Conservation (phyloP, 106 monocot genomes). For the Apostasia ramifera region DNA sequence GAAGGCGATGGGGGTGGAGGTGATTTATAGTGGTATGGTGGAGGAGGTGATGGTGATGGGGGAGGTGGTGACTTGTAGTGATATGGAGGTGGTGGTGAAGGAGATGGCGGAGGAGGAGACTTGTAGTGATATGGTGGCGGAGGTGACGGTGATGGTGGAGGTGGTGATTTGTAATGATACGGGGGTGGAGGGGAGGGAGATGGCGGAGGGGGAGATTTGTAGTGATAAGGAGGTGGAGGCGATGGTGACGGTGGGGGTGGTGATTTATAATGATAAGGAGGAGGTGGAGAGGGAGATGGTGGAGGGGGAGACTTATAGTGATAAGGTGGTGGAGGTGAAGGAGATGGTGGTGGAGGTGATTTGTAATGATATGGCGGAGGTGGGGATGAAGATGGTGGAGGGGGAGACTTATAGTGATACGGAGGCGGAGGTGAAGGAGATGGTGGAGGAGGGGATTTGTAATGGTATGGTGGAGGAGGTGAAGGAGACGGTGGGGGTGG, state of each 20-base stretch:
- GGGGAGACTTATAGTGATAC: not conserved
- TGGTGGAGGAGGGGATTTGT: not conserved
- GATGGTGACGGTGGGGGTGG: not conserved
- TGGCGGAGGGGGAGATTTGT: too few species aligned
- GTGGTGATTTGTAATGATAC: not conserved
- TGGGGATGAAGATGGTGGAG: not conserved
- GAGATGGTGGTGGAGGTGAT: conserved; percentile 1
- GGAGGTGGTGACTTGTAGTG: not conserved
- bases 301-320: conserved; percentile 7
- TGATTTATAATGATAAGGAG: not conserved
- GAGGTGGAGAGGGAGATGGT: conserved; percentile 7
- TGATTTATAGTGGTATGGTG: not conserved
- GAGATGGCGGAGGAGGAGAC: not conserved
- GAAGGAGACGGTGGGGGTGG: not conserved
- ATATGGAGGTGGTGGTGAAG: not conserved
- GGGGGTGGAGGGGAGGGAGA: not conserved
- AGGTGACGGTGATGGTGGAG: not conserved
- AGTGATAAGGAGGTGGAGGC: not conserved
- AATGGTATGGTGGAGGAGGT: conserved; percentile 4
- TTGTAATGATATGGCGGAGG: not conserved
- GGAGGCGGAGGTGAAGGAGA: not conserved
- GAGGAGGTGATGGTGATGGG: not conserved
- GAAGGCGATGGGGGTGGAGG: conserved; percentile 1
- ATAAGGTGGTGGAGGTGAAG: conserved; percentile 2
- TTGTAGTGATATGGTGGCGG: not conserved